These are phyloP conservation scores for Capsella rubella DNA, from an alignment of 441 rosid genomes.

Conservation along the genomic window DNA sequence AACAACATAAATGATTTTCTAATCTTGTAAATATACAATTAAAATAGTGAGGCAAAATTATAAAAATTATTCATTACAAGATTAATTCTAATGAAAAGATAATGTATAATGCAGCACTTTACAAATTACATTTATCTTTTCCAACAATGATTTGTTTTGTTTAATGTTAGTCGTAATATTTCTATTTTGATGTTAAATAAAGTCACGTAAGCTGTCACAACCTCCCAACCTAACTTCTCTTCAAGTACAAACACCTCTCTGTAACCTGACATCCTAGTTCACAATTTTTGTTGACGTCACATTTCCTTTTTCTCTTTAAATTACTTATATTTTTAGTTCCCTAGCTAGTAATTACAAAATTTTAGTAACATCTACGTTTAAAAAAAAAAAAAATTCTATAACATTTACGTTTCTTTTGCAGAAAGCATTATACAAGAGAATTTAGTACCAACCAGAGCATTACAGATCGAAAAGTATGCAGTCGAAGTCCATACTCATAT, in stretches of 20 bases:
- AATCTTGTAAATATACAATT: too few relatives aligned
- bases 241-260: constrained; percentile 13
- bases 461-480: constrained; percentile 15
- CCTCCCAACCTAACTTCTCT: constrained; percentile 32
- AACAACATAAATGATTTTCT: too few relatives aligned
- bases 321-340: neutral
- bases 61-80: too few relatives aligned
- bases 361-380: too few relatives aligned
- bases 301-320: neutral
- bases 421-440: constrained; percentile 23
- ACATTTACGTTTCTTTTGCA: constrained; percentile 14
- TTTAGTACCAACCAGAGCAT: neutral
- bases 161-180: neutral
- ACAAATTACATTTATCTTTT: neutral
- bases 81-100: too few relatives aligned
- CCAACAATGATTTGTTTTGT: neutral
- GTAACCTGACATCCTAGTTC: constrained; percentile 4
- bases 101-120: constrained; percentile 2
- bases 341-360: neutral
- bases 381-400: too few relatives aligned
- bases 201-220: constrained; percentile 20
- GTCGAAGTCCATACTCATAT: constrained; percentile 30
- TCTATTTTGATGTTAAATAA: constrained; percentile 14
- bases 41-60: too few relatives aligned
- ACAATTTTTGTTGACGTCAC: constrained; percentile 29